Evolutionary conservation across 768 basidiomycete genomes (phyloP).

Genomic region (Candolleomyces efflorescens): DNA sequence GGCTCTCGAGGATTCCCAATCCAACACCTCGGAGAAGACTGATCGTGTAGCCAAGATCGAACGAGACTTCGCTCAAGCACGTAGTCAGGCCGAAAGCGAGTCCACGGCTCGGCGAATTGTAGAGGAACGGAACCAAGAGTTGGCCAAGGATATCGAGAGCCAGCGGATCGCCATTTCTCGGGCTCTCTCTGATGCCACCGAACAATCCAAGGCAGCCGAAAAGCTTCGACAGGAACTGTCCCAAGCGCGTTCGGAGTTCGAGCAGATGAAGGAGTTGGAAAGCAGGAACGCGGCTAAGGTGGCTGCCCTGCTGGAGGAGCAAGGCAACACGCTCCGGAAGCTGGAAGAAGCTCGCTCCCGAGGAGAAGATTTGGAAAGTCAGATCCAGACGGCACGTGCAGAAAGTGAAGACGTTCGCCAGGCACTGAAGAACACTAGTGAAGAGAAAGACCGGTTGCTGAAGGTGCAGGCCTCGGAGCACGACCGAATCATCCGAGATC

Average conservation of each 20-base stretch:
- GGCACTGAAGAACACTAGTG: conserved; percentile 62
- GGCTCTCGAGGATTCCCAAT: conserved; percentile 37
- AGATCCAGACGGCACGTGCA: conserved; percentile 62
- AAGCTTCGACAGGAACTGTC: conserved; percentile 57
- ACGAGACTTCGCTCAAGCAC: conserved; percentile 59
- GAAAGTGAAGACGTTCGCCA: conserved; percentile 71
- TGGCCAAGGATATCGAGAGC: conserved; percentile 50
- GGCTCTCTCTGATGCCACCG: conserved; percentile 65
- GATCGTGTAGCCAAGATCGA: conserved; percentile 55
- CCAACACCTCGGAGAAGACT: conserved; percentile 37
- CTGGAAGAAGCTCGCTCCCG: conserved; percentile 73
- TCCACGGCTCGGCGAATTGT: conserved; percentile 53
- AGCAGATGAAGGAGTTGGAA: conserved; percentile 67
- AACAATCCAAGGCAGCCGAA: conserved; percentile 59
- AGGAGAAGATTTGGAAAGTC: conserved; percentile 71
- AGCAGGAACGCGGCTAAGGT: conserved; percentile 60
- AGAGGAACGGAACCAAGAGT: conserved; percentile 59
- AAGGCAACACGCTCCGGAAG: conserved; percentile 63
- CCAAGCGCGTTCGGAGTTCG: conserved; percentile 57
- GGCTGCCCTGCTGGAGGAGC: conserved; percentile 65
- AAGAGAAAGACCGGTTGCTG: conserved; percentile 77
- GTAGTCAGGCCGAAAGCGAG: conserved; percentile 62
- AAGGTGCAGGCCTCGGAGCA: conserved; percentile 68
- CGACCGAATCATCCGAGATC: conserved; percentile 69
- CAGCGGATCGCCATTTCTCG: conserved; percentile 49